A percentile compares a stretch with the other conserved stretches of the same genome.
These are phyloP conservation scores for Sistotremastrum suecicum DNA, from an alignment of 768 basidiomycete genomes.

Conservation along the genomic window DNA sequence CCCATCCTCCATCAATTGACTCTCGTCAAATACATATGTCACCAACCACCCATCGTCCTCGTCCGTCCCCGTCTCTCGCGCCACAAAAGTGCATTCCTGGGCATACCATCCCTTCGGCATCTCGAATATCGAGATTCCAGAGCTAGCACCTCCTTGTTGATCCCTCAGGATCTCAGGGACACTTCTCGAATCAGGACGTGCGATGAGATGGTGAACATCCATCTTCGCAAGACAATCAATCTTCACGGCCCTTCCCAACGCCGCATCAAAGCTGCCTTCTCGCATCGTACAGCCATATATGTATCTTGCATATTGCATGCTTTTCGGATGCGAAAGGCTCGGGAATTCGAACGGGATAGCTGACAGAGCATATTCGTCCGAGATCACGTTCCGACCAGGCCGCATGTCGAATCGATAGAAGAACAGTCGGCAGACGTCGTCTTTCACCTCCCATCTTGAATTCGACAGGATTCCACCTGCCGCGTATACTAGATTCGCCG, in stretches of 20 bases:
- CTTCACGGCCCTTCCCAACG: slow-evolving; percentile 22
- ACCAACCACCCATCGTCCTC: slow-evolving; percentile 25
- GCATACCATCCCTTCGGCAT: slow-evolving; percentile 18
- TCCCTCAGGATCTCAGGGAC: slow-evolving; percentile 12
- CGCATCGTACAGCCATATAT: slow-evolving; percentile 25
- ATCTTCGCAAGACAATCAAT: slow-evolving; percentile 25
- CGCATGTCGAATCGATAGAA: slow-evolving; percentile 19
- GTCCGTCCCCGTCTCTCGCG: slow-evolving; percentile 7
- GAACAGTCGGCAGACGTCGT: slow-evolving; percentile 19
- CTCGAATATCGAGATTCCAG: slow-evolving; percentile 17
- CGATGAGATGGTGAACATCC: slow-evolving; percentile 16
- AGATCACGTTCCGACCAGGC: slow-evolving; percentile 1
- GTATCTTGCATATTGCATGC: slow-evolving; percentile 17
- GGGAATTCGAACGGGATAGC: slow-evolving; percentile 26
- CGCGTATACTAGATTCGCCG: slow-evolving; percentile 22
- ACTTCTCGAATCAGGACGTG: slow-evolving; percentile 13
- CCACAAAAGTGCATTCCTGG: slow-evolving; percentile 23
- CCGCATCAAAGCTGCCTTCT: slow-evolving; percentile 19
- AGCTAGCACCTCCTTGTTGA: neutral
- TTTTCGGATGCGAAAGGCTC: slow-evolving; percentile 11
- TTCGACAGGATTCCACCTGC: slow-evolving; percentile 17
- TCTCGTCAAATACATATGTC: slow-evolving; percentile 24
- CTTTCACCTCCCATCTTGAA: slow-evolving; percentile 7
- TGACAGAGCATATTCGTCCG: slow-evolving; percentile 19
- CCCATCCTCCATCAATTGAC: slow-evolving; percentile 10